These are phyloP conservation scores for Drechslerella coelobrocha DNA, from an alignment of 2,329 filamentous ascomycete genomes.

Conservation along the genomic window DNA sequence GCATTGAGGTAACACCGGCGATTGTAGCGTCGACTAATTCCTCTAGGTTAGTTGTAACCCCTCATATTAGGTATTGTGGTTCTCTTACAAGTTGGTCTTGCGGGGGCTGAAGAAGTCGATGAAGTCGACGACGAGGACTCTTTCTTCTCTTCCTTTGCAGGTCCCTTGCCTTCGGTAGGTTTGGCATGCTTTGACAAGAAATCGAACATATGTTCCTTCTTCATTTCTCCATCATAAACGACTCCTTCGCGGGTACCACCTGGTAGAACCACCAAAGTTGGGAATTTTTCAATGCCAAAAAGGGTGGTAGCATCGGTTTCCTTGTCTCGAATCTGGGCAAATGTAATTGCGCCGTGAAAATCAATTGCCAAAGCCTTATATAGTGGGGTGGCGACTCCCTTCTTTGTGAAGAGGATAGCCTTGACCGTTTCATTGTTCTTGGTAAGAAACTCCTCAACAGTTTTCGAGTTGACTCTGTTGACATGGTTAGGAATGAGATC, in stretches of 20 bases:
- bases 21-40: constrained; percentile 66
- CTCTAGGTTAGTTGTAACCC: constrained; percentile 59
- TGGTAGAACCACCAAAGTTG: constrained; percentile 79
- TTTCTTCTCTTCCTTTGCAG: constrained; percentile 61
- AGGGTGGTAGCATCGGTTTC: constrained; percentile 73
- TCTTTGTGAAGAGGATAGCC: constrained; percentile 90
- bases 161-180: constrained; percentile 67
- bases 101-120: constrained; percentile 56
- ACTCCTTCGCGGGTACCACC: constrained; percentile 72
- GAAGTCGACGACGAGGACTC: constrained; percentile 55
- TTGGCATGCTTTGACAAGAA: constrained; percentile 81
- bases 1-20: constrained; percentile 71
- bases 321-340: constrained; percentile 85
- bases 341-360: constrained; percentile 77
- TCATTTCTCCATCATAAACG: constrained; percentile 80
- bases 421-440: constrained; percentile 75
- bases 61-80: constrained; percentile 1
- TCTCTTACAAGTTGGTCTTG: constrained; percentile 58
- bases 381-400: constrained; percentile 83
- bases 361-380: constrained; percentile 87
- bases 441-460: constrained; percentile 75
- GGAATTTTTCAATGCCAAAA: constrained; percentile 79
- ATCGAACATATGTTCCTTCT: constrained; percentile 78
- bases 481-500: constrained; percentile 93
- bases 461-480: constrained; percentile 72